Percentiles rank a stretch among this genome's conserved stretches.
Evolutionary conservation across 345 rosid genomes (phyloP).

Genomic region (Lenwebbia sp.): DNA sequence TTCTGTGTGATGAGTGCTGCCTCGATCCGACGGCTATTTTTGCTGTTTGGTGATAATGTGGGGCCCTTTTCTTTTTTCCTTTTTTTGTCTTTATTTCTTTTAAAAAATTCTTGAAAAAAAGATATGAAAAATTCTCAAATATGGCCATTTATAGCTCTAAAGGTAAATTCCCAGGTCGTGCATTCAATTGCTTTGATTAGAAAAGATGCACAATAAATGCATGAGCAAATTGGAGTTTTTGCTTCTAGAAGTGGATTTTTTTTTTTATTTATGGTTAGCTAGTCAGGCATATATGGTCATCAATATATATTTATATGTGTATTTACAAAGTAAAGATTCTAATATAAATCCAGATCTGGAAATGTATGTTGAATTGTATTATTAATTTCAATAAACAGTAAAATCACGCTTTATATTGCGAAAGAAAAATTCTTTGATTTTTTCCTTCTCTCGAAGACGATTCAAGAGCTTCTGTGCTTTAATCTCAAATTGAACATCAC

Average conservation of each 20-base stretch:
- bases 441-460: not conserved
- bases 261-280: not conserved
- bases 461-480: no score
- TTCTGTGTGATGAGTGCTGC: no score
- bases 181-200: no score
- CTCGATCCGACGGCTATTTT: not conserved
- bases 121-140: not conserved
- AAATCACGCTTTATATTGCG: not conserved
- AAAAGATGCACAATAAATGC: not conserved
- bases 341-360: rapidly evolving
- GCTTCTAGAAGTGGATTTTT: not conserved
- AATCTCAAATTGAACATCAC: no score
- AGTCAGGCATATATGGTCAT: not conserved
- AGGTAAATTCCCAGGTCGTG: no score
- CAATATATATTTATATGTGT: not conserved
- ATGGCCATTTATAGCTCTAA: no score
- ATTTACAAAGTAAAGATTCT: not conserved
- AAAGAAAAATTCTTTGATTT: not conserved
- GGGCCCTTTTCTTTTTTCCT: not conserved
- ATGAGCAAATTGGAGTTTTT: not conserved
- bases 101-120: not conserved
- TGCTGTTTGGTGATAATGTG: not conserved
- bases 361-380: not conserved
- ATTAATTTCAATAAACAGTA: not conserved
- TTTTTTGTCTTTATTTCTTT: not conserved